Percentiles rank a stretch among this genome's conserved stretches.
These are phyloP conservation scores for Elsinoe australis DNA, from an alignment of 2,329 filamentous ascomycete species.

Conservation along the genomic window DNA sequence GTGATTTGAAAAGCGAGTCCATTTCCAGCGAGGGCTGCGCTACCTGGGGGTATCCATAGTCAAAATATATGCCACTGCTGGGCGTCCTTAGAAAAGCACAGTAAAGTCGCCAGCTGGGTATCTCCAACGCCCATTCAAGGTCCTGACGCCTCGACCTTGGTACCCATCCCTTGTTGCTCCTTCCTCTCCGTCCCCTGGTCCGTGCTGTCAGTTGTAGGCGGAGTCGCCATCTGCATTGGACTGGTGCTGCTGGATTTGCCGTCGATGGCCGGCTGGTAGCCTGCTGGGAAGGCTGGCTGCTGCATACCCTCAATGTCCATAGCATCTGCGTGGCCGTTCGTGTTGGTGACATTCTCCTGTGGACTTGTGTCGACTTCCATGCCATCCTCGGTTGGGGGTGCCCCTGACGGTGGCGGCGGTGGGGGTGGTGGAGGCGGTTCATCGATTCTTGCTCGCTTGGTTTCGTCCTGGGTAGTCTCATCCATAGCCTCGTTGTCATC, in stretches of 20 bases:
- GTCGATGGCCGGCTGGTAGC: background rate
- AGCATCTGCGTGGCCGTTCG: background rate
- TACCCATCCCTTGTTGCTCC: conserved; percentile 20
- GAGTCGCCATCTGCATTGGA: conserved; percentile 41
- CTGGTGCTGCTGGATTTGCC: conserved; percentile 21
- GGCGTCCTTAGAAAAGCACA: background rate
- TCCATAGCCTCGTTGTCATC: conserved; percentile 30
- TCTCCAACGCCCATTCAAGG: background rate
- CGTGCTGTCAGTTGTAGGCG: conserved; percentile 33
- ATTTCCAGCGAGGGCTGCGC: too few relatives aligned
- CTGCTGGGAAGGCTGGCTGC: background rate
- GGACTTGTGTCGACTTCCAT: conserved; percentile 17
- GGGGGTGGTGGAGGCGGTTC: conserved; percentile 32
- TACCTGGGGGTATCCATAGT: too few relatives aligned
- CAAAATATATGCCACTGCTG: too few relatives aligned
- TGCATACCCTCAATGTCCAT: conserved; percentile 8
- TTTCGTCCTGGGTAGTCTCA: conserved; percentile 23
- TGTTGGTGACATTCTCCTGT: background rate
- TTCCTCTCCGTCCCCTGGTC: conserved; percentile 28
- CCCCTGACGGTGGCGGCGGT: conserved; percentile 28
- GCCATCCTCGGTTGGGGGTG: background rate
- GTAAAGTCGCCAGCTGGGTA: background rate
- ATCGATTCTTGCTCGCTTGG: conserved; percentile 29
- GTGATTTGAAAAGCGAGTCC: too few relatives aligned
- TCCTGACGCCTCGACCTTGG: conserved; percentile 21